These are phyloP conservation scores for Panellus pusillus DNA, from an alignment of 768 basidiomycete genomes.

Conservation along the genomic window DNA sequence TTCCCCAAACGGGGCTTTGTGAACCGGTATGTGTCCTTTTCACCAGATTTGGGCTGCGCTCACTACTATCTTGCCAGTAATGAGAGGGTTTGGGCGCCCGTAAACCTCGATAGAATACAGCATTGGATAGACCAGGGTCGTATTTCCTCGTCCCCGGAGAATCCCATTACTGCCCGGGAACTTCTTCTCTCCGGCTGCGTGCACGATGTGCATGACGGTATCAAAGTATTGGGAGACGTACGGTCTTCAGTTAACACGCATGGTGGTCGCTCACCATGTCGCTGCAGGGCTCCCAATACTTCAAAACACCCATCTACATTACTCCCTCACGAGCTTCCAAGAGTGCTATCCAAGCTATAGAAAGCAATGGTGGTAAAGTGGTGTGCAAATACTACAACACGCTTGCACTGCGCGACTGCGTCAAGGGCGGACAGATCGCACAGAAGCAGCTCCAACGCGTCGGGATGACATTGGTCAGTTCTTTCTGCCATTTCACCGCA, in stretches of 20 bases:
- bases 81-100: constrained; percentile 71
- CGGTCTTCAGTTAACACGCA: constrained; percentile 24
- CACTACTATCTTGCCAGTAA: constrained; percentile 46
- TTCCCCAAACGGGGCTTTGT: constrained; percentile 95
- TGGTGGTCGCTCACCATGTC: constrained; percentile 1
- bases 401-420: constrained; percentile 76
- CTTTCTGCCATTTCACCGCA: background rate
- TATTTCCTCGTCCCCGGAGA: constrained; percentile 70
- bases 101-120: constrained; percentile 87
- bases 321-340: constrained; percentile 84
- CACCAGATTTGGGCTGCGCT: background rate
- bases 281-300: constrained; percentile 60
- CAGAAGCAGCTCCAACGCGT: constrained; percentile 79
- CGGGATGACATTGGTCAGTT: constrained; percentile 80
- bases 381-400: constrained; percentile 91
- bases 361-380: constrained; percentile 77
- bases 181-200: constrained; percentile 85
- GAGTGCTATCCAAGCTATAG: constrained; percentile 82
- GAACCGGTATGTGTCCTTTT: constrained; percentile 67
- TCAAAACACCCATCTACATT: constrained; percentile 75
- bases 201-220: constrained; percentile 85
- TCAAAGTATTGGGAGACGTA: constrained; percentile 89
- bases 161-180: constrained; percentile 86
- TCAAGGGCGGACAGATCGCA: constrained; percentile 72
- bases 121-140: constrained; percentile 88